These are phyloP conservation scores for Plasmodium relictum DNA, from an alignment of 169 alveolate species.

Conservation along the genomic window DNA sequence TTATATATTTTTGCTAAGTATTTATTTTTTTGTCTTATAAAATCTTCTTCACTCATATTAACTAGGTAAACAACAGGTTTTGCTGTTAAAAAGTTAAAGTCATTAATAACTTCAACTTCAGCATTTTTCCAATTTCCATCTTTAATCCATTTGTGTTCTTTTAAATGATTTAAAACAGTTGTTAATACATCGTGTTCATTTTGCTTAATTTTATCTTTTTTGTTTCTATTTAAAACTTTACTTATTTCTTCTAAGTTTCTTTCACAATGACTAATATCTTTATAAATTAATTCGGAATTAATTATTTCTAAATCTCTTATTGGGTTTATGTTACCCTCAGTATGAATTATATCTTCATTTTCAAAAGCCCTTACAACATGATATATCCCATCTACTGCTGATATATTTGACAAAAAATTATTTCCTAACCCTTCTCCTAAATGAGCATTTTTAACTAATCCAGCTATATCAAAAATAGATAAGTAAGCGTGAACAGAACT, in stretches of 20 bases:
- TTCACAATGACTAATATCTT: constrained; percentile 94
- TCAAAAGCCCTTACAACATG: constrained; percentile 99
- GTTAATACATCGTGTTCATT: constrained; percentile 94
- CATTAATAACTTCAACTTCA: constrained; percentile 93
- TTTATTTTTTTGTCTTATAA: constrained; percentile 96
- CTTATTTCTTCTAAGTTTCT: constrained; percentile 93
- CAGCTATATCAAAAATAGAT: constrained; percentile 98
- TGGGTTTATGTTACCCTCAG: constrained; percentile 99
- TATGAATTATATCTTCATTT: constrained; percentile 96
- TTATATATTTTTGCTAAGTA: constrained; percentile 95
- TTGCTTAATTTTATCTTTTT: constrained; percentile 92
- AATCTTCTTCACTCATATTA: constrained; percentile 96
- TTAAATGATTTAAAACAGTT: constrained; percentile 89
- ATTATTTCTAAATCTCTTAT: constrained; percentile 97
- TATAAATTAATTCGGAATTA: constrained; percentile 94
- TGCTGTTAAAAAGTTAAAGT: constrained; percentile 97
- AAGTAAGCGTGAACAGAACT: constrained; percentile 96
- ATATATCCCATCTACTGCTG: constrained; percentile 98
- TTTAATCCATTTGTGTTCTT: constrained; percentile 92
- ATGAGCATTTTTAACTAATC: constrained; percentile 98
- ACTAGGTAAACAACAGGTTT: constrained; percentile 99
- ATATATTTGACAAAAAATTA: constrained; percentile 97
- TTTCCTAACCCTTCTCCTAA: constrained; percentile 99
- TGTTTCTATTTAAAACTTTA: constrained; percentile 93
- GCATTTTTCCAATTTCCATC: constrained; percentile 93